A percentile compares a stretch with the other conserved stretches of the same genome.
Evolutionary conservation across 1,284 basidiomycete species (phyloP).

Genomic region (Cystobasidium pallidum): DNA sequence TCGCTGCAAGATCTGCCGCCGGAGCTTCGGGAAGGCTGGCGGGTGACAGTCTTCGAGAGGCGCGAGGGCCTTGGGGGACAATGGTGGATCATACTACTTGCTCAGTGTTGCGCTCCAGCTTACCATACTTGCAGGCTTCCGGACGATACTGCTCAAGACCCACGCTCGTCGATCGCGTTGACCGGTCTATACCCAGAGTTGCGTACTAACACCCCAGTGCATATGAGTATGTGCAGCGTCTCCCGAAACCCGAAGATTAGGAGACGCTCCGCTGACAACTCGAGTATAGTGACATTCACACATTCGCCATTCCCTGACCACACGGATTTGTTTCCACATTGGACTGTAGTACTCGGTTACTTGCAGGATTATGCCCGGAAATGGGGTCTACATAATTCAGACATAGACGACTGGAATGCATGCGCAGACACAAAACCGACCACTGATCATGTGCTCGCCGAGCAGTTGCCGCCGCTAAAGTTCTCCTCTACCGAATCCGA

Average conservation of each 20-base stretch:
- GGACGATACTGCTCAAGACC: slow-evolving; percentile 28
- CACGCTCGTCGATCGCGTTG: slow-evolving; percentile 10
- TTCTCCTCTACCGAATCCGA: slow-evolving; percentile 5
- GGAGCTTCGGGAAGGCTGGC: slow-evolving; percentile 29
- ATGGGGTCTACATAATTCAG: slow-evolving; percentile 40
- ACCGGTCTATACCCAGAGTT: slow-evolving; percentile 42
- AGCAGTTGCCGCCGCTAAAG: neutral
- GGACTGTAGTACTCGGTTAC: slow-evolving; percentile 30
- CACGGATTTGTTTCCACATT: slow-evolving; percentile 42
- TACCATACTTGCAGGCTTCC: slow-evolving; percentile 19
- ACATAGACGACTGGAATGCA: slow-evolving; percentile 26
- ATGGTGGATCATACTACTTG: neutral
- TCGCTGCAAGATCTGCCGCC: slow-evolving; percentile 36
- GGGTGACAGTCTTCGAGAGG: slow-evolving; percentile 37
- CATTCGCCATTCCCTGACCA: slow-evolving; percentile 36
- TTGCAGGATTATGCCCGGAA: slow-evolving; percentile 37
- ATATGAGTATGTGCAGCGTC: slow-evolving; percentile 21
- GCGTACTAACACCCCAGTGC: slow-evolving; percentile 40
- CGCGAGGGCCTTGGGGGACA: slow-evolving; percentile 35
- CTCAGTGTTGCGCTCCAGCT: neutral
- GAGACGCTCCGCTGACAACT: neutral
- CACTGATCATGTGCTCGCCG: neutral
- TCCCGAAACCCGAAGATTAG: neutral
- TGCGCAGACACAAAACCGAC: neutral
- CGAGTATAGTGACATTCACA: slow-evolving; percentile 27